Conservation (phyloP, 1,139 yeast species). For the Yamadazyma diddensiae region DNA sequence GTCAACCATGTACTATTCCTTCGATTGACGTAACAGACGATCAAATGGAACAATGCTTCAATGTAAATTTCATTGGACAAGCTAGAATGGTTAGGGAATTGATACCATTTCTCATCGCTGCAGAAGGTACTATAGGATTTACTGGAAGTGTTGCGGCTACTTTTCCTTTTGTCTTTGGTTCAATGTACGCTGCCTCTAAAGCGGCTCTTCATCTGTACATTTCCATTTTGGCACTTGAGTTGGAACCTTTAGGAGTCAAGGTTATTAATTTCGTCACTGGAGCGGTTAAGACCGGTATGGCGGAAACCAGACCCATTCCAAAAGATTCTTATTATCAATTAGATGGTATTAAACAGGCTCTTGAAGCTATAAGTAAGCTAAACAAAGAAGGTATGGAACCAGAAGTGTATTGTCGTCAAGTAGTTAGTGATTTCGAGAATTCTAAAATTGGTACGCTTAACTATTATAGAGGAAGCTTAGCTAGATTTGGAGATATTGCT, state of each 20-base stretch:
- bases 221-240: conserved; percentile 57
- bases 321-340: conserved; percentile 51
- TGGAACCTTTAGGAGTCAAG: conserved; percentile 70
- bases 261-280: conserved; percentile 50
- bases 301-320: conserved; percentile 50
- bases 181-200: conserved; percentile 67
- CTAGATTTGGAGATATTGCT: conserved; percentile 34
- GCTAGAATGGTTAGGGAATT: conserved; percentile 63
- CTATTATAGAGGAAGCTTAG: conserved; percentile 54
- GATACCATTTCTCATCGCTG: conserved; percentile 53
- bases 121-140: conserved; percentile 69
- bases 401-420: conserved; percentile 51
- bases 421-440: conserved; percentile 48
- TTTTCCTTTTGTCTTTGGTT: conserved; percentile 67
- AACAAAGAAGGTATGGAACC: conserved; percentile 61
- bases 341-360: conserved; percentile 46
- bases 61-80: conserved; percentile 71
- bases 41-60: conserved; percentile 51
- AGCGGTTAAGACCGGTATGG: conserved; percentile 66
- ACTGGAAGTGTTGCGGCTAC: conserved; percentile 74
- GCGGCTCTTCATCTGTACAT: conserved; percentile 79
- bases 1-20: conserved; percentile 66
- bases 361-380: conserved; percentile 56
- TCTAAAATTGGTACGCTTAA: conserved; percentile 39
- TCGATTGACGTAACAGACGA: conserved; percentile 66